Base-by-base conservation (phyloP, 495 filamentous ascomycete genomes). In the Annulohypoxylon stygium region DNA sequence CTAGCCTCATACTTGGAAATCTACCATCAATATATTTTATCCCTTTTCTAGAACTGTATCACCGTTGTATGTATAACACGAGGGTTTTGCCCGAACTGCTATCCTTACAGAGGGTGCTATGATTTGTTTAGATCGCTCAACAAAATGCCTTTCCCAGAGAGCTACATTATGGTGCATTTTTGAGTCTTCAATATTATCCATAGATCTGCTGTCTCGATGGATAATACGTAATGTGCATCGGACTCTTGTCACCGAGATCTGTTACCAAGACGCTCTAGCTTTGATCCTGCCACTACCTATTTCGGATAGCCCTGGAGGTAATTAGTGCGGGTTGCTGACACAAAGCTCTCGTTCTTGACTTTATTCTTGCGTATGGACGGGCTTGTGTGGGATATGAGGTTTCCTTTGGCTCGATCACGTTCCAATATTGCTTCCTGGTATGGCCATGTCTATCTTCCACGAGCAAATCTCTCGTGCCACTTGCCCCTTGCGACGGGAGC, bases 401-500 rank as follows among this genome's bases (percentile, higher is more conserved):
- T 18, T 8, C 14, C 33, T 18, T 57, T 10, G 25, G 14, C 5
- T 55, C 2, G 14, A 25, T 8, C 5, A 36, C 14, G 5, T 8
- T 55, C 51, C 2, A 16, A 34, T 36, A 34, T 20, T 54, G 26
- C 11, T n/a, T n/a, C 14, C 14, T 16, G 14, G 18, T 18, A 47
- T 47, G 16, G 4, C n/a, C 43, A 20, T 6, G 4, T 47, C 70
- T 71, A 84, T 69, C 81, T 78, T 45, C 77, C 80, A 61, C 81
- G 83, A 39, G 87, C 91, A 82, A 97, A 95, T 74, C 88, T 90
- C 78, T 97, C 94, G 79, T 97, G 94, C 94, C 94, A 97, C 76
- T 95, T 97, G 64, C 93, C 88, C 71, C 85, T 86, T 57, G 87
- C 87, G 34, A 80, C 81, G 41, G 84, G 82, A 3, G 78, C 76